Percentiles rank a stretch among this genome's conserved stretches.
Evolutionary conservation across 139 green algal genomes (phyloP).

Genomic region (Mychonastes homosphaera): DNA sequence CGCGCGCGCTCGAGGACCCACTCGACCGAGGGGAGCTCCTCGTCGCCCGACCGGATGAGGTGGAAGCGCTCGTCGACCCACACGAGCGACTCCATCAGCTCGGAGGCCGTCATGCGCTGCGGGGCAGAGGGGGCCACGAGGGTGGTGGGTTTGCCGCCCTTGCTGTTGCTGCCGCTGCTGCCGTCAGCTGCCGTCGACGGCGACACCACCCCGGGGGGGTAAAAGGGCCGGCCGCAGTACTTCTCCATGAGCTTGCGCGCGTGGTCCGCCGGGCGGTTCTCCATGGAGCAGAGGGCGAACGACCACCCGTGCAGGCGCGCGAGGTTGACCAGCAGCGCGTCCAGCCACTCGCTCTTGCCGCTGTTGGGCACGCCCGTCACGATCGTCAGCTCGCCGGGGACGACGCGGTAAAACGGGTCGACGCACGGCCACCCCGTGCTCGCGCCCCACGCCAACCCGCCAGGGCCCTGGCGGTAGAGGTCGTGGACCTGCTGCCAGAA

Average conservation of each 20-base stretch:
- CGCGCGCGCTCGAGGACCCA: conserved; percentile 15
- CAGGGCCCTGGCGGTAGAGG: conserved; percentile 6
- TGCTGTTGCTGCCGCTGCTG: not conserved
- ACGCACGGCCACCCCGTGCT: conserved; percentile 68
- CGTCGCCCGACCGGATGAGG: conserved; percentile 42
- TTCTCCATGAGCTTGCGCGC: conserved; percentile 29
- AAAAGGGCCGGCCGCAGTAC: too few species aligned
- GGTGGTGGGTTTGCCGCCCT: not conserved
- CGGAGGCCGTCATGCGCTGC: conserved; percentile 38
- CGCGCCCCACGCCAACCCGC: conserved; percentile 35
- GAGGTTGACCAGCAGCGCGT: conserved; percentile 85
- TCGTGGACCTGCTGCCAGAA: conserved; percentile 49
- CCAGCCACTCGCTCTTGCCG: conserved; percentile 94
- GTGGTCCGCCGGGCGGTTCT: conserved; percentile 51
- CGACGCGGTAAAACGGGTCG: conserved; percentile 59
- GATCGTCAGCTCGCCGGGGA: conserved; percentile 85
- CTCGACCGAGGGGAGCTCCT: conserved; percentile 24
- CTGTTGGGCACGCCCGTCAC: conserved; percentile 94
- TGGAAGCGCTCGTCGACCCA: conserved; percentile 80
- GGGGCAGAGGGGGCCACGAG: not conserved
- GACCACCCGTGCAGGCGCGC: conserved; percentile 59
- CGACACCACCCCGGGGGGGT: not conserved
- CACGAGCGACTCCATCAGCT: conserved; percentile 50
- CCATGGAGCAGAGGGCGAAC: conserved; percentile 84
- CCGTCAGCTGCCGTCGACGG: not conserved